Evolutionary conservation across 2,329 filamentous ascomycete species (phyloP), one percentile per base, ranked within the genome.

Genomic region (Aspergillus sp.): DNA sequence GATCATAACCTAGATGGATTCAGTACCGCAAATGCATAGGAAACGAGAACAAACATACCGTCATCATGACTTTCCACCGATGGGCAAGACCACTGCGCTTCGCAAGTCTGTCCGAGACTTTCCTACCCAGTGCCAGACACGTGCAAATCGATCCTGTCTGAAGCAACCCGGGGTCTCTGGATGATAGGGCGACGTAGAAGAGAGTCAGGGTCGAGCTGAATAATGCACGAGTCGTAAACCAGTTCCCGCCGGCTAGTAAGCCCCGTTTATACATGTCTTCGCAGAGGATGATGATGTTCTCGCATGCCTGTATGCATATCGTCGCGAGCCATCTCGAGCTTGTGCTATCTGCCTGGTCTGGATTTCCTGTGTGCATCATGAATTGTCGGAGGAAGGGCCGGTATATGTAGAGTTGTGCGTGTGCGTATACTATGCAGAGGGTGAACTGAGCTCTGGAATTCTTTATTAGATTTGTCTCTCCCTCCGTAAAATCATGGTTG

Each of bases 221-320:
- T 3, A 61, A 22, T 40, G 58, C 50, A 27, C 56, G 50, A 15
- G 49, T 34, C 11, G 58, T 41, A 17, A 46, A 41, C 57, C 59
- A 61, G 11, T 57, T 50, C 2, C 47, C 34, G 2, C 59, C 59
- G n/a, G 17, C 53, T 2, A 61, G 24, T n/a, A 61, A 51, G 3
- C 51, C 59, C 17, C 50, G 27, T 5, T 48, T 45, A 15, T 55
- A 30, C 59, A 61, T 61, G 24, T 61, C 59, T 44, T 61, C 53
- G 12, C 44, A 54, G 12, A 61, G 46, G 12, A 30, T 47, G n/a
- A 61, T 61, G n/a, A 61, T 49, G 19, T 54, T 61, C n/a, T 49
- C 45, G 19, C 59, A 59, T 6, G 59, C 59, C 17, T 54, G 40
- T 5, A 61, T 45, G 12, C 57, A 59, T 5, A 50, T 39, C 3